Percentiles rank a stretch among this genome's conserved stretches.
phyloP scores from a whole-genome alignment of 108 stramenopile species.

The Nitzschia palea region DNA sequence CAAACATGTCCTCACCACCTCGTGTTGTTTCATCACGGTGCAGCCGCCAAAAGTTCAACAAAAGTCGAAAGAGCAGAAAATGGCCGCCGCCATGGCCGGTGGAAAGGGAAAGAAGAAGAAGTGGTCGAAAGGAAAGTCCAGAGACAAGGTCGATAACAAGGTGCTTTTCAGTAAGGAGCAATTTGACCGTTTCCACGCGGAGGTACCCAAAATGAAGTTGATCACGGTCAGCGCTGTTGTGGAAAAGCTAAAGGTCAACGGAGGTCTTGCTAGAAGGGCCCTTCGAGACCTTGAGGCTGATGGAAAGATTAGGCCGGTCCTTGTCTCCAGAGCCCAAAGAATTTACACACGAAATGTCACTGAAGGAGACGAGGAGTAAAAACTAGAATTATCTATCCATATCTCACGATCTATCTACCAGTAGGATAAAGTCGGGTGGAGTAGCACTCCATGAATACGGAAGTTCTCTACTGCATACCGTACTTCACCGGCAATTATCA shows the following conservation, averaged over 20 bases:
- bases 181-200: constrained; percentile 90
- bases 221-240: constrained; percentile 97
- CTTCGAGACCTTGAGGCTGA: constrained; percentile 92
- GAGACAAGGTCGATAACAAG: constrained; percentile 99
- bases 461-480: too few relatives aligned
- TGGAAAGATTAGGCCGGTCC: constrained; percentile 92
- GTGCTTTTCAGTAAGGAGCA: constrained; percentile 98
- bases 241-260: constrained; percentile 98
- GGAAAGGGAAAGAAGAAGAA: constrained; percentile 99
- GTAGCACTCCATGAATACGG: too few relatives aligned
- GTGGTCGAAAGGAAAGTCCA: constrained; percentile 99
- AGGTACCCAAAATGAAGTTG: constrained; percentile 99
- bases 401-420: too few relatives aligned
- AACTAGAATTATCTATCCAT: not conserved
- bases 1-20: not conserved
- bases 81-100: constrained; percentile 99
- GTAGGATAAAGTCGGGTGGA: too few relatives aligned
- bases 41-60: constrained; percentile 98
- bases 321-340: constrained; percentile 88
- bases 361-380: constrained; percentile 69
- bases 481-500: too few relatives aligned
- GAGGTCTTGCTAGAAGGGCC: constrained; percentile 94
- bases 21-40: not conserved
- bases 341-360: constrained; percentile 96
- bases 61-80: constrained; percentile 99